Percentiles rank a stretch among this genome's conserved stretches.
Conservation (phyloP, 495 filamentous ascomycete genomes). For the Penicillium cosmopolitanum region DNA sequence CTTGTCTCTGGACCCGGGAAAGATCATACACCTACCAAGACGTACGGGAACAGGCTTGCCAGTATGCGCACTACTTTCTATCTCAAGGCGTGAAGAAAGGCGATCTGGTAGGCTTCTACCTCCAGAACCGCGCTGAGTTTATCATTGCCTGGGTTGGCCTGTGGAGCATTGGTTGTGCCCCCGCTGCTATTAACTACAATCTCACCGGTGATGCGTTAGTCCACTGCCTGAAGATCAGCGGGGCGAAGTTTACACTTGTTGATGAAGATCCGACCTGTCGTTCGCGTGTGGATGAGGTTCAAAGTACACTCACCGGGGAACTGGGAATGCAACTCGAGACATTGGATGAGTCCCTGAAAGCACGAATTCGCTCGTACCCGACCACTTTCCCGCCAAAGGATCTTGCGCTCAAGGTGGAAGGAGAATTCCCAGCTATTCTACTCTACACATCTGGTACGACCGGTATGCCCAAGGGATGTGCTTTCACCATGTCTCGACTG, state of each 20-base stretch:
- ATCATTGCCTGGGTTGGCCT: conserved; percentile 64
- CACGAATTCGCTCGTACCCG: conserved; percentile 51
- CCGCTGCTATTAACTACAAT: conserved; percentile 75
- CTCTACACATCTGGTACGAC: conserved; percentile 77
- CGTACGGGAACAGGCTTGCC: conserved; percentile 55
- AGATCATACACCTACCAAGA: conserved; percentile 66
- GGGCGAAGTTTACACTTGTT: conserved; percentile 63
- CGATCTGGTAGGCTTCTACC: conserved; percentile 71
- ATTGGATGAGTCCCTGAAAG: conserved; percentile 50
- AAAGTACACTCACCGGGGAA: conserved; percentile 48
- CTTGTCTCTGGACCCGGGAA: conserved; percentile 69
- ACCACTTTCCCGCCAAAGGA: conserved; percentile 46
- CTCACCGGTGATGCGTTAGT: conserved; percentile 65
- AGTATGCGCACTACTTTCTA: conserved; percentile 68
- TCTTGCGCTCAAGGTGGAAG: conserved; percentile 44
- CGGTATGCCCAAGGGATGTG: conserved; percentile 64
- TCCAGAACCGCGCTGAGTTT: conserved; percentile 71
- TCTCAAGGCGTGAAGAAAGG: conserved; percentile 61
- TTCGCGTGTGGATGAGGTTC: conserved; percentile 58
- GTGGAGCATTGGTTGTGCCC: conserved; percentile 66
- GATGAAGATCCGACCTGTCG: conserved; percentile 62
- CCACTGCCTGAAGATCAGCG: conserved; percentile 68
- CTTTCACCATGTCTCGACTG: conserved; percentile 51
- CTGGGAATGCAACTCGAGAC: conserved; percentile 58
- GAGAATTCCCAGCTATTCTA: conserved; percentile 57